Evolutionary conservation across 1,284 basidiomycete species (phyloP).

Genomic region (Papiliotrema flavescens): DNA sequence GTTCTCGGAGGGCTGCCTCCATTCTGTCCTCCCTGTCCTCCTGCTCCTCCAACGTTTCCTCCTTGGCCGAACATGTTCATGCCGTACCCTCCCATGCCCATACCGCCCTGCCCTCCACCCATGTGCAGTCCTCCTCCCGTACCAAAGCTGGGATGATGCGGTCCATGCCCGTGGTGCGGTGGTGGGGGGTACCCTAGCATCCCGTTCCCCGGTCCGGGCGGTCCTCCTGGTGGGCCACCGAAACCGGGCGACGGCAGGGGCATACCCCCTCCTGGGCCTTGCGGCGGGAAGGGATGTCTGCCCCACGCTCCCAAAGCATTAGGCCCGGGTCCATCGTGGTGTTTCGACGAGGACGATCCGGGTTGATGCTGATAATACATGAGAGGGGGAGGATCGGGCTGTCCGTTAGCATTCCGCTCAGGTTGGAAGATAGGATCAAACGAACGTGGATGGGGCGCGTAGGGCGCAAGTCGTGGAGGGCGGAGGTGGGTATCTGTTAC

Average conservation of each 20-base stretch:
- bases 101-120: slow-evolving; percentile 23
- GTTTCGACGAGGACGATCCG: slow-evolving; percentile 4
- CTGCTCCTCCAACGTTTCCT: slow-evolving; percentile 2
- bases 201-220: slow-evolving; percentile 5
- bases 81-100: slow-evolving; percentile 16
- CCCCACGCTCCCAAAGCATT: slow-evolving; percentile 8
- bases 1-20: slow-evolving; percentile 38
- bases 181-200: slow-evolving; percentile 5
- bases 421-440: no score
- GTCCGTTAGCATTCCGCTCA: no score
- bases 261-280: slow-evolving; percentile 1
- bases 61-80: slow-evolving; percentile 12
- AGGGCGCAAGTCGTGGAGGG: no score
- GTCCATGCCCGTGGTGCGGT: slow-evolving; percentile 12
- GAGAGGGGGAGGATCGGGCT: neutral
- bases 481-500: no score
- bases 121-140: slow-evolving; percentile 25
- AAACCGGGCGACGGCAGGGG: slow-evolving; percentile 4
- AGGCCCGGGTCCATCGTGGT: slow-evolving; percentile 5
- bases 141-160: slow-evolving; percentile 32
- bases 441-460: no score
- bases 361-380: slow-evolving; percentile 5
- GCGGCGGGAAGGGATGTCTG: slow-evolving; percentile 7
- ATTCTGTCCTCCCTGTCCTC: slow-evolving; percentile 2
- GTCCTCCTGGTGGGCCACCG: slow-evolving; percentile 1